A percentile compares a stretch with the other conserved stretches of the same genome.
Evolutionary conservation across 1,139 yeast species (phyloP).

Genomic region (Sugiyamaella xylanicola): DNA sequence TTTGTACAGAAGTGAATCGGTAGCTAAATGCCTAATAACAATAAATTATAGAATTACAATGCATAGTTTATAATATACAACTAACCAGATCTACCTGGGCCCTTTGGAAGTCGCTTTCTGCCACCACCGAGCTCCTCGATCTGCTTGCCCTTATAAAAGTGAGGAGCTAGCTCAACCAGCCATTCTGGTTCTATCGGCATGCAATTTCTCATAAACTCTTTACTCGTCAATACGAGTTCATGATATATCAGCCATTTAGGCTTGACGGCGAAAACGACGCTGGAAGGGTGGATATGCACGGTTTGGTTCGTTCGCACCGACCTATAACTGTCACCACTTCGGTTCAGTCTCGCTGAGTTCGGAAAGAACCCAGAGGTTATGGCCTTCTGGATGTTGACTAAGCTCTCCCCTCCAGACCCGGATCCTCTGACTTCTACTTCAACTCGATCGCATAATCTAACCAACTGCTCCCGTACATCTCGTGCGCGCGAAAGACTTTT

Average conservation of each 20-base stretch:
- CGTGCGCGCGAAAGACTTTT: slow-evolving; percentile 70
- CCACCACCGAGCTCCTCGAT: slow-evolving; percentile 28
- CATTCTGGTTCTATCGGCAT: slow-evolving; percentile 69
- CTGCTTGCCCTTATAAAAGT: slow-evolving; percentile 46
- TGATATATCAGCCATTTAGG: slow-evolving; percentile 77
- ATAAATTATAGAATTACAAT: neutral
- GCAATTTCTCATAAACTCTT: slow-evolving; percentile 88
- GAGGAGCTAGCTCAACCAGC: slow-evolving; percentile 67
- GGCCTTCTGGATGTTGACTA: slow-evolving; percentile 59
- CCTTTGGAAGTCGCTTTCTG: slow-evolving; percentile 21
- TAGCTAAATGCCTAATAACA: too few species aligned
- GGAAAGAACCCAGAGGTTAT: slow-evolving; percentile 82
- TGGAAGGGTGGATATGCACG: slow-evolving; percentile 83
- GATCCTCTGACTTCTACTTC: slow-evolving; percentile 48
- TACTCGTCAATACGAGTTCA: slow-evolving; percentile 81
- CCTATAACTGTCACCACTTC: slow-evolving; percentile 70
- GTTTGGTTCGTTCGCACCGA: slow-evolving; percentile 64
- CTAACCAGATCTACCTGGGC: slow-evolving; percentile 6
- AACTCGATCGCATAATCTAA: slow-evolving; percentile 59
- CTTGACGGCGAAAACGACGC: slow-evolving; percentile 57
- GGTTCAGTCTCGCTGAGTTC: slow-evolving; percentile 69
- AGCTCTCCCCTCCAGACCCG: slow-evolving; percentile 32
- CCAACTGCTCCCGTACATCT: slow-evolving; percentile 73
- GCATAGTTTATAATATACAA: slow-evolving; percentile 1
- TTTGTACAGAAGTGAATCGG: too few species aligned